A percentile compares a stretch with the other conserved stretches of the same genome.
These are phyloP conservation scores for Candida sanyaensis DNA, from an alignment of 1,139 yeast species.

Conservation along the genomic window DNA sequence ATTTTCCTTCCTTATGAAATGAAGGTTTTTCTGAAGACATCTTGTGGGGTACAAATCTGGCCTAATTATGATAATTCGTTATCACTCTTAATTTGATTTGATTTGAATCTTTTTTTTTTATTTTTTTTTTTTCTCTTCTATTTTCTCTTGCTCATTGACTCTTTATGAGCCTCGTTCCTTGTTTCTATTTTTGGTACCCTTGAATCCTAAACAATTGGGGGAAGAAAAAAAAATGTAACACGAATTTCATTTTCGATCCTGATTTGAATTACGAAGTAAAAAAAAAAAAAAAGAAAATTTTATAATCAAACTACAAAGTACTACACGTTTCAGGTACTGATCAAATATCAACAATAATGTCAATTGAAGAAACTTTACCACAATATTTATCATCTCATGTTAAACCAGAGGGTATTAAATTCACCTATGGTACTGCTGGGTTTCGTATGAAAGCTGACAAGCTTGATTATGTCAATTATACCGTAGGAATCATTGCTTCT, in stretches of 20 bases:
- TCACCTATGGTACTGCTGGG: slow-evolving; percentile 94
- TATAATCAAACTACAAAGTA: background rate
- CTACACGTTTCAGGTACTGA: background rate
- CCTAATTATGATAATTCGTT: too few relatives aligned
- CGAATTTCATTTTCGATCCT: background rate
- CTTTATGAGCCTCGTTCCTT: background rate
- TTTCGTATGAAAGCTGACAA: slow-evolving; percentile 75
- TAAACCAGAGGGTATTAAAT: slow-evolving; percentile 47
- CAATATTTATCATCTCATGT: slow-evolving; percentile 30
- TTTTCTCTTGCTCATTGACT: background rate
- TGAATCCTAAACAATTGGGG: background rate
- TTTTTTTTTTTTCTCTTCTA: background rate
- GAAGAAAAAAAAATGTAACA: background rate
- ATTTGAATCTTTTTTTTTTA: too few relatives aligned
- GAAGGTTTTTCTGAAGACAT: slow-evolving; percentile 23
- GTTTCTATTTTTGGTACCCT: background rate
- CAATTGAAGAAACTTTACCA: slow-evolving; percentile 14
- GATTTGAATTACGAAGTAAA: background rate
- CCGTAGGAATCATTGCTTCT: slow-evolving; percentile 81
- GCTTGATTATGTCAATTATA: slow-evolving; percentile 81
- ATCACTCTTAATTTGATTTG: background rate
- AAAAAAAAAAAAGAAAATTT: too few relatives aligned
- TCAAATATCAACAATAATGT: slow-evolving; percentile 10
- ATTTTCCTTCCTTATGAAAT: slow-evolving; percentile 33
- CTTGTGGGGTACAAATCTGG: background rate